Base-by-base conservation (phyloP, 805 yeast genomes). In the Hanseniaspora guilliermondii region DNA sequence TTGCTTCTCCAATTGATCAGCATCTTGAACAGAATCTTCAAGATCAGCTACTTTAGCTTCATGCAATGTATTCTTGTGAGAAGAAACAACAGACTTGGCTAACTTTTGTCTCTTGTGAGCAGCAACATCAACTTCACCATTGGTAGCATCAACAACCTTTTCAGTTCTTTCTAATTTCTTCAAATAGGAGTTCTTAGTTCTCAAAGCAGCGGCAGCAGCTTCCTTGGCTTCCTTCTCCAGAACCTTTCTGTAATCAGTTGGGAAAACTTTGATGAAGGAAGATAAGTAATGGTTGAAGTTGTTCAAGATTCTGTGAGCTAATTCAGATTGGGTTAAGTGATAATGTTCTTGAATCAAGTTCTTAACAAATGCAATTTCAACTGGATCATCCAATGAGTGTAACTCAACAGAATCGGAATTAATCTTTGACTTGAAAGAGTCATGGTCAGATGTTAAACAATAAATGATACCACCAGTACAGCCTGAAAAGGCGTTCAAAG, bases 391-490 rank as follows among this genome's bases (percentile, higher is more conserved):
- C 50, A 91, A 76, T 49, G 76, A 74, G 46, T 84, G 75, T 56
- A 93, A 76, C 63, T 85, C 96, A 60, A 93, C 91, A 61, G 87
- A 81, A 60, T 83, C 91, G 42, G 70, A 66, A 72, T 91, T 91
- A 60, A 87, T 87, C 70, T 83, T 83, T 58, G 80, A 79, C 58
- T 75, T 74, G 64, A 91, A 89, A 66, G 88, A 96, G 66, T 89
- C 96, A 58, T 65, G 67, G 50, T 93, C 97, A 75, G 91, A 85
- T 63, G 89, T 95, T 62, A 91, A 76, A 57, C 94, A 97, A 66
- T 91, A 91, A 16, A 96, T 95, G 69, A 93, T 91, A 80, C 98
- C 98, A 72, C 98, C 98, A 62, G 97, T 89, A 85, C 93, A 93
- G 75, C 98, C 98, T 55, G 98, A 96, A 57, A 82, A 72, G 4